These are phyloP conservation scores for Phylloboletellus chloephorus DNA, from an alignment of 1,284 basidiomycete species.

Conservation along the genomic window DNA sequence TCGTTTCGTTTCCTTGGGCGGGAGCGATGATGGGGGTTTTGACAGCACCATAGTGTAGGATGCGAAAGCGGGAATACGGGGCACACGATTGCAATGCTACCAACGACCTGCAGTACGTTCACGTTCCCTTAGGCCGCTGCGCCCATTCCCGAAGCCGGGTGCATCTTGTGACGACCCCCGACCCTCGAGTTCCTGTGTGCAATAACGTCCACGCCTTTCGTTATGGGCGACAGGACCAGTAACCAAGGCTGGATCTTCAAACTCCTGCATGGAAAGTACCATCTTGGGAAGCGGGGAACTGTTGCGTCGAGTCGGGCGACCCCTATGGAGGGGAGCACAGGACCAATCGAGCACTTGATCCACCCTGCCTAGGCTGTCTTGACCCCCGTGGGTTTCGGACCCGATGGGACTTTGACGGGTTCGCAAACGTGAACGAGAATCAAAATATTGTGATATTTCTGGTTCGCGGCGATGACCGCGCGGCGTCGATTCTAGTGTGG, in stretches of 20 bases:
- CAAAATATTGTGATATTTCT: slow-evolving; percentile 34
- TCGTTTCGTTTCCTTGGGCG: slow-evolving; percentile 16
- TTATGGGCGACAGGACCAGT: slow-evolving; percentile 17
- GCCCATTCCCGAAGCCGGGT: slow-evolving; percentile 51
- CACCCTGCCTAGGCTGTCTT: slow-evolving; percentile 32
- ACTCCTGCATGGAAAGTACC: slow-evolving; percentile 31
- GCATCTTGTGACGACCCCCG: slow-evolving; percentile 36
- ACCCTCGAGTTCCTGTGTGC: slow-evolving; percentile 44
- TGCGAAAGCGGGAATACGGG: background rate
- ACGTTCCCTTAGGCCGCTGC: slow-evolving; percentile 52
- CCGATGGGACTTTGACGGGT: slow-evolving; percentile 18
- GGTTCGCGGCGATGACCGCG: slow-evolving; percentile 46
- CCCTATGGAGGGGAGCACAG: slow-evolving; percentile 35
- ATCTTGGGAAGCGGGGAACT: slow-evolving; percentile 48
- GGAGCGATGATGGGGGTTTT: slow-evolving; percentile 12
- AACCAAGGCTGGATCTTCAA: slow-evolving; percentile 32
- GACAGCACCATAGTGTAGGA: no score
- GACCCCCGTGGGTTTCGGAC: slow-evolving; percentile 21
- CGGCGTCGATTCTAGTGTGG: slow-evolving; percentile 37
- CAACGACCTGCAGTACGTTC: slow-evolving; percentile 37
- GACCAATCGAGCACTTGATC: slow-evolving; percentile 38
- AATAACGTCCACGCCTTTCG: slow-evolving; percentile 42
- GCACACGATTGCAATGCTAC: slow-evolving; percentile 16
- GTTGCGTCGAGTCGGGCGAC: slow-evolving; percentile 45
- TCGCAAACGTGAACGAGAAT: slow-evolving; percentile 31